Evolutionary conservation across 441 rosid genomes (phyloP), one percentile per base, ranked within the genome.

Genomic region (Eruca vesicaria): DNA sequence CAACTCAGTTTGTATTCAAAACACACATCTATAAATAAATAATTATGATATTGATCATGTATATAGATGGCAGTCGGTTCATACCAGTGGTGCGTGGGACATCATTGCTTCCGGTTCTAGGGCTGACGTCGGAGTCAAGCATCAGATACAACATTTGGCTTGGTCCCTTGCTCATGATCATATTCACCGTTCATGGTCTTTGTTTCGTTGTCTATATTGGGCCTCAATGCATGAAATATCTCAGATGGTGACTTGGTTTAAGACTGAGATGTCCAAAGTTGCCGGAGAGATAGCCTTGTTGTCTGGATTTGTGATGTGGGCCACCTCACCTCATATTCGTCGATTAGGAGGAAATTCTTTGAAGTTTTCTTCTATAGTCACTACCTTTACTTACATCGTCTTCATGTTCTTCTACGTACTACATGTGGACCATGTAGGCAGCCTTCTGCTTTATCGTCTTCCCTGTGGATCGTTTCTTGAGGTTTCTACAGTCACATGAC

Each of bases 131-230:
- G 18, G 94, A 89, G 72, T 77, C 79, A 7, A 83, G 91, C 86
- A 85, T 89, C 78, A 87, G 85, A 78, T 89, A 86, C 52, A 92
- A 89, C 61, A 86, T 87, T 4, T 87, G 94, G 90, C 81, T 89
- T 12, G 94, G 94, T 0, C 94, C 86, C 64, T 15, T 85, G 50
- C 75, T 80, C 80, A 85, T 89, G 88, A 0, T 72, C 29, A 67
- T 89, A 63, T 85, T 86, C 79, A 82, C 90, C 0, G 74, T 77
- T 48, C 92, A 89, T 32, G 90, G 94, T 11, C 18, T 86, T 55
- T 72, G 82, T 74, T 87, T 58, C 82, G 63, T 87, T 69, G 10
- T 78, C 55, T 74, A 20, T 74, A 20, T 29, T 87, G 91, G 90
- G 74, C 76, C 1, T 63, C 67, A 9, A 80, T 83, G 7, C 68